Evolutionary conservation across 306 rosid species (phyloP), one percentile per base, ranked within the genome.

Genomic region (Prunus campanulata): DNA sequence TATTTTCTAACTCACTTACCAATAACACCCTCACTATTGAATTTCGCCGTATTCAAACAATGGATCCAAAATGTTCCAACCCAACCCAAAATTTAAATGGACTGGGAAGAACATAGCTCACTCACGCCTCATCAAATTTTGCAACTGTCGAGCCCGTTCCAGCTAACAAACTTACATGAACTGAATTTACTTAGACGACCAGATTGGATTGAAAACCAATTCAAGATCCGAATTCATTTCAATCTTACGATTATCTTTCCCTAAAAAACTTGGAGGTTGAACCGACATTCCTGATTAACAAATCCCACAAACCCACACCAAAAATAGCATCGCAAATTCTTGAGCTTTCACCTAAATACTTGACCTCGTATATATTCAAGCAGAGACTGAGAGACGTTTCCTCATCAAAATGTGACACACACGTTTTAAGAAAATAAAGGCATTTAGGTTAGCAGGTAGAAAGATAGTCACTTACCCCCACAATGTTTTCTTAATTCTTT

Each of bases 391-490:
- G 44, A 1, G 3, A 8, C 49, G 25, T 2, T 74, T 61, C 70
- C 30, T 19, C 49, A 19, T 18, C 35, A 11, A 25, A 30, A 71
- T 4, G 4, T 0, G 64, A 29, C 19, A 4, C 6, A 29, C 15
- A 55, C 54, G 24, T n/a, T 51, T 51, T 19, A n/a, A 51, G 62
- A 70, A 69, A 50, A 70, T 29, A 6, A 6, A 35, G 42, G 46
- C 27, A 60, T 22, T 72, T 25, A 57, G 52, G 66, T 72, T 56
- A 12, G 50, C 51, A 71, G 65, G 44, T 32, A n/a, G 64, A 71
- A 67, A 29, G 76, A 56, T 55, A 11, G 54, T 39, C 52, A 56
- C 55, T 18, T 42, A 32, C 6, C 50, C 44, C 44, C 19, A 18
- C 12, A 48, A 2, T 13, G 16, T 10, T 48, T 48, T 48, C 16